Percentiles rank a stretch among this genome's conserved stretches.
Evolutionary conservation across 106 monocot genomes (phyloP).

Genomic region (Vanilla planifolia): DNA sequence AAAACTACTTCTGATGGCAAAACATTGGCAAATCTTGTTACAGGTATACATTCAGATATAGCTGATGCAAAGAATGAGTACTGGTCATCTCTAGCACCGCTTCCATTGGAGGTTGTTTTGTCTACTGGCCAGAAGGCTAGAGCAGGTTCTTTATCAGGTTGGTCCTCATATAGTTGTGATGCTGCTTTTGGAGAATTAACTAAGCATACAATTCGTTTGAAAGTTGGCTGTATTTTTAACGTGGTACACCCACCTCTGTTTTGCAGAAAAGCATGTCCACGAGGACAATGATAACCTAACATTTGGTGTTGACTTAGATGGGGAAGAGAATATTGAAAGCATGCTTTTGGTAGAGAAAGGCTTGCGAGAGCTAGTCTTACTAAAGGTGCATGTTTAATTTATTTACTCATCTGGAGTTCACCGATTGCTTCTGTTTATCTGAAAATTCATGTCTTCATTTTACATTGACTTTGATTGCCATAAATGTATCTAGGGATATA

Average conservation of each 20-base stretch:
- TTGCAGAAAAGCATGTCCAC: slow-evolving; percentile 24
- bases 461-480: too few species aligned
- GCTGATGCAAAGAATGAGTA: slow-evolving; percentile 66
- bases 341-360: slow-evolving; percentile 83
- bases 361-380: slow-evolving; percentile 48
- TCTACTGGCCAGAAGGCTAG: slow-evolving; percentile 69
- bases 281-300: slow-evolving; percentile 20
- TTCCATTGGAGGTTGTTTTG: slow-evolving; percentile 54
- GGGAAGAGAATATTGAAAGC: slow-evolving; percentile 58
- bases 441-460: neutral
- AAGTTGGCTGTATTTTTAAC: neutral
- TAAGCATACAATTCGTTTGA: neutral
- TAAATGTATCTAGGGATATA: too few species aligned
- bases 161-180: slow-evolving; percentile 3
- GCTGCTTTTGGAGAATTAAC: neutral
- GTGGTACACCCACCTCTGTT: neutral
- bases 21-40: neutral
- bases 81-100: slow-evolving; percentile 66
- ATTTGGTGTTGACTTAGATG: slow-evolving; percentile 25
- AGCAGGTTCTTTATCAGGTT: slow-evolving; percentile 45
- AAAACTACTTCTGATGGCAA: neutral
- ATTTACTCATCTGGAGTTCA: neutral
- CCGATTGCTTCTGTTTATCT: neutral
- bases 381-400: slow-evolving; percentile 45
- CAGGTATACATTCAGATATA: slow-evolving; percentile 68